phyloP scores from a whole-genome alignment of 75 land plant species.

The Adiantum capillusveneris region DNA sequence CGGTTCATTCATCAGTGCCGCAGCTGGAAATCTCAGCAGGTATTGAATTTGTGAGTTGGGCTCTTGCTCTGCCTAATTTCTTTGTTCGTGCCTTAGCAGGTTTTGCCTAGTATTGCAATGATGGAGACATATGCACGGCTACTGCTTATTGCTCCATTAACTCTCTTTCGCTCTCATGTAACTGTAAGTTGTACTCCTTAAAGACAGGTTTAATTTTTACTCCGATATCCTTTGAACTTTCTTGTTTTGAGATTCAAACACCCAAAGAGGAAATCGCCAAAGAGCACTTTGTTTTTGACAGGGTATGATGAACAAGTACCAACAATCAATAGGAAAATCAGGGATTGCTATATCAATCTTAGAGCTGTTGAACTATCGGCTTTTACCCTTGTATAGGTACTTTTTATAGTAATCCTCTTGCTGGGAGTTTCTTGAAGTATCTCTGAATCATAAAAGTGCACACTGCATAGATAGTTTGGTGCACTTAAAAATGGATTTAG shows the following conservation, averaged over 20 bases:
- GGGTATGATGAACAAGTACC: slow-evolving; percentile 42
- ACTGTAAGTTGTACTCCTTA: slow-evolving; percentile 30
- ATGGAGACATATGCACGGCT: slow-evolving; percentile 90
- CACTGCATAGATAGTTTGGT: no score
- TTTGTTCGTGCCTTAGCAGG: slow-evolving; percentile 27
- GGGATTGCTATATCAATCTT: slow-evolving; percentile 30
- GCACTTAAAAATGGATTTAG: no score
- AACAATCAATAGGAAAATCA: slow-evolving; percentile 25
- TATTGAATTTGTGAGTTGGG: no score
- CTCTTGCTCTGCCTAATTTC: no score
- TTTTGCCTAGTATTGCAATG: slow-evolving; percentile 92
- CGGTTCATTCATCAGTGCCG: no score
- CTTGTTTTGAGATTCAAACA: neutral
- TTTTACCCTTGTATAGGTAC: slow-evolving; percentile 36
- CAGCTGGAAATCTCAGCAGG: no score
- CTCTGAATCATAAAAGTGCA: no score
- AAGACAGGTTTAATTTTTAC: neutral
- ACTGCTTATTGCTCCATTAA: slow-evolving; percentile 77
- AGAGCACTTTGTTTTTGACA: slow-evolving; percentile 4
- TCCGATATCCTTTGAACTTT: neutral
- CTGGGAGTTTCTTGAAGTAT: neutral
- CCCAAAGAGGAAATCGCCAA: no score
- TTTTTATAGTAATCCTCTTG: no score
- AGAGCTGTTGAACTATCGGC: slow-evolving; percentile 34
- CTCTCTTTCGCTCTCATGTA: slow-evolving; percentile 79